phyloP scores from a whole-genome alignment of 371 early-diverging fungal species.

The Mortierella sp. region DNA sequence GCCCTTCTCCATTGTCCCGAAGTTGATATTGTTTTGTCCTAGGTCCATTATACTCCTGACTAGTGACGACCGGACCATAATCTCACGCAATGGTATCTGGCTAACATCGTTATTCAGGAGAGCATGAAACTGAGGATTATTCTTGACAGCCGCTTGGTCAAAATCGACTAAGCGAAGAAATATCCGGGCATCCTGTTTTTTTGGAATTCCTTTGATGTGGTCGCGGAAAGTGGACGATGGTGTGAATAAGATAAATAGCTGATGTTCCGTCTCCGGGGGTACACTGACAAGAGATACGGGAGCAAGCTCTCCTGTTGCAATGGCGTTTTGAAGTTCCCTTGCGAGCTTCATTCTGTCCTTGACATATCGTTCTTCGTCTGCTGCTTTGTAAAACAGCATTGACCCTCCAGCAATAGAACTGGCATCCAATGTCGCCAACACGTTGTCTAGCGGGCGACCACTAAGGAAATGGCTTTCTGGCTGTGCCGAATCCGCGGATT shows the following conservation, averaged over 20 bases:
- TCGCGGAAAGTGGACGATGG: slow-evolving; percentile 67
- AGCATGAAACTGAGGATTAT: slow-evolving; percentile 75
- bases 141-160: slow-evolving; percentile 73
- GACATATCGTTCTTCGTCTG: slow-evolving; percentile 88
- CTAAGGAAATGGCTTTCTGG: slow-evolving; percentile 60
- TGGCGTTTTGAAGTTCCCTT: slow-evolving; percentile 78
- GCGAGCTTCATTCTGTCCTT: slow-evolving; percentile 79
- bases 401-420: slow-evolving; percentile 63
- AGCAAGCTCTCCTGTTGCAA: slow-evolving; percentile 76
- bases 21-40: slow-evolving; percentile 97
- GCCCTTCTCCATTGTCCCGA: slow-evolving; percentile 91
- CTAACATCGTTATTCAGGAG: slow-evolving; percentile 65
- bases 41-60: slow-evolving; percentile 91
- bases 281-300: slow-evolving; percentile 74
- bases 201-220: slow-evolving; percentile 77
- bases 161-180: slow-evolving; percentile 83
- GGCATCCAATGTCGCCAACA: slow-evolving; percentile 72
- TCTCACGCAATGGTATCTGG: slow-evolving; percentile 93
- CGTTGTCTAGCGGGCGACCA: slow-evolving; percentile 67
- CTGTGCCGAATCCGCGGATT: slow-evolving; percentile 2
- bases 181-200: slow-evolving; percentile 84
- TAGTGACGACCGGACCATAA: slow-evolving; percentile 87
- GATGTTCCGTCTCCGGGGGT: slow-evolving; percentile 73
- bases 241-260: slow-evolving; percentile 83
- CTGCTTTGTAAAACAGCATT: slow-evolving; percentile 78